A percentile compares a stretch with the other conserved stretches of the same genome.
Conservation (phyloP, 257 asterid species). For the Salvia hispanica region DNA sequence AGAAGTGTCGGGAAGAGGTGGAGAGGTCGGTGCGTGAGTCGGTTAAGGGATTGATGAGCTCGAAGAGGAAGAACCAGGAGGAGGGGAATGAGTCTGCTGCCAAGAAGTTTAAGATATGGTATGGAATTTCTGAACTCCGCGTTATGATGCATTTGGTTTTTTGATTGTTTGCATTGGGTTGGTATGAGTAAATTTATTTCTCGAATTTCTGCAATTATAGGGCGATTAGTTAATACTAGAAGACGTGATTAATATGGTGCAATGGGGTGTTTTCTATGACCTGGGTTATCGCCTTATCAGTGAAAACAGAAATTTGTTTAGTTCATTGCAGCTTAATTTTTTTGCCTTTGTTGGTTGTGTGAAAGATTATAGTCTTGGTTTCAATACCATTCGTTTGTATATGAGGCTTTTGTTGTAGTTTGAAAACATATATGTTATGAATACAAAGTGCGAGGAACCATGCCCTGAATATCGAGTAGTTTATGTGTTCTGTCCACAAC, state of each 20-base stretch:
- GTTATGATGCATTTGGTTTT: constrained; percentile 1
- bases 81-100: constrained; percentile 40
- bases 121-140: constrained; percentile 20
- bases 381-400: too few species aligned
- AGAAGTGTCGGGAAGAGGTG: constrained; percentile 79
- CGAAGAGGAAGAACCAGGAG: constrained; percentile 56
- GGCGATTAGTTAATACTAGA: background rate
- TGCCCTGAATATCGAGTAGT: constrained; percentile 6
- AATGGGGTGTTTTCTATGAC: background rate
- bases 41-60: constrained; percentile 44
- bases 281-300: background rate
- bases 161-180: constrained; percentile 2
- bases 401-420: background rate
- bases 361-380: background rate
- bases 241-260: background rate
- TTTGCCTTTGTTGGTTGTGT: constrained; percentile 3
- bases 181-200: background rate
- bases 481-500: background rate
- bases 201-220: background rate
- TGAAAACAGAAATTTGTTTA: background rate
- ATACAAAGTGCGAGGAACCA: background rate
- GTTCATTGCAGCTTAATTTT: background rate
- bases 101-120: constrained; percentile 81
- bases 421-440: background rate
- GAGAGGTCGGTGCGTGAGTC: constrained; percentile 83